A percentile compares a stretch with the other conserved stretches of the same genome.
These are phyloP conservation scores for Neofusicoccum sp. DNA, from an alignment of 2,329 filamentous ascomycete genomes.

Conservation along the genomic window DNA sequence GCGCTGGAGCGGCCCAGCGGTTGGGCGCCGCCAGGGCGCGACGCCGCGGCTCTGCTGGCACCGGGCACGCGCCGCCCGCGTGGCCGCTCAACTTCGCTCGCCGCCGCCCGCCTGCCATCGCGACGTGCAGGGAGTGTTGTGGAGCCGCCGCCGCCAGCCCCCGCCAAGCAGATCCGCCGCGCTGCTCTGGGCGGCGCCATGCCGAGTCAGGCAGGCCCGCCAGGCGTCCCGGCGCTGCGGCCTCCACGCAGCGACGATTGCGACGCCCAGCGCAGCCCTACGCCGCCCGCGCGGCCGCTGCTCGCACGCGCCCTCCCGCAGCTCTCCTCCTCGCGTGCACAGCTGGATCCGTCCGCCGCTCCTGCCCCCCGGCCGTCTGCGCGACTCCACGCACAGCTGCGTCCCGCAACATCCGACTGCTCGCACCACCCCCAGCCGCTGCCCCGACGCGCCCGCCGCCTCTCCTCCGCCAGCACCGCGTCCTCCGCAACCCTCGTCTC, in stretches of 20 bases:
- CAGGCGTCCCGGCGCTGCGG: neutral
- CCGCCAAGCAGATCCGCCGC: neutral
- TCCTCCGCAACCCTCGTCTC: conserved; percentile 15
- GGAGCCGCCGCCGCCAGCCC: neutral
- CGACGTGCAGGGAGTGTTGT: neutral
- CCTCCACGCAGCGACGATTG: neutral
- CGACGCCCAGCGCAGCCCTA: neutral
- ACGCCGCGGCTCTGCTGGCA: neutral
- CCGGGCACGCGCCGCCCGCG: neutral
- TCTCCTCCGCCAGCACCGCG: conserved; percentile 5
- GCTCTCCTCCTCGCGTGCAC: too few species aligned
- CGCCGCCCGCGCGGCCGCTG: too few species aligned
- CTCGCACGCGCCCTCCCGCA: too few species aligned
- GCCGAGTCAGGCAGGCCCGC: neutral
- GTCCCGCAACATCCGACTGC: neutral
- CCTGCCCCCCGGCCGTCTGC: neutral
- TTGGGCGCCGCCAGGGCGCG: neutral
- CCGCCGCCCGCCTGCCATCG: neutral
- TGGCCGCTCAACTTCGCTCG: neutral
- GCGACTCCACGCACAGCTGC: neutral
- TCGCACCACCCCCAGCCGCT: neutral
- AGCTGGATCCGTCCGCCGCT: too few species aligned
- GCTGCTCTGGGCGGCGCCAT: neutral
- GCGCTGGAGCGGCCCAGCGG: too few species aligned
- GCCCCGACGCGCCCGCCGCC: neutral